These are phyloP conservation scores for Rhodotorula glutinis DNA, from an alignment of 1,284 basidiomycete species.

Conservation along the genomic window DNA sequence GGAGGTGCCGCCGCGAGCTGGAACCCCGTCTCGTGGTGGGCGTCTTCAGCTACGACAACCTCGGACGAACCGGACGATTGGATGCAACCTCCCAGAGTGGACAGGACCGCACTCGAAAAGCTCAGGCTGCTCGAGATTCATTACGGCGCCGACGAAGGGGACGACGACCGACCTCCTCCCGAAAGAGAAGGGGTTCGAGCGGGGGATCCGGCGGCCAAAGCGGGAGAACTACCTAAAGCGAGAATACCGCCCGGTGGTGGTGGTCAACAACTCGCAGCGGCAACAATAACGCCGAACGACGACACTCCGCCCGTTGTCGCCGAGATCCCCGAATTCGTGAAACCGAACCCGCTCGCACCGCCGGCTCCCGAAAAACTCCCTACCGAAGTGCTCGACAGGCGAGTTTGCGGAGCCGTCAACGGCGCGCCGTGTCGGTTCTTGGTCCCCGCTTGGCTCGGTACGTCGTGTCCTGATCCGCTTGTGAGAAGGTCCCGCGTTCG, in stretches of 20 bases:
- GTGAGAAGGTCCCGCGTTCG: background rate
- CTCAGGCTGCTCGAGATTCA: conserved; percentile 41
- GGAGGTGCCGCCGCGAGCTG: background rate
- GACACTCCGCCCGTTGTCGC: conserved; percentile 31
- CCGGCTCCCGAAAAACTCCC: conserved; percentile 6
- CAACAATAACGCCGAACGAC: too few relatives aligned
- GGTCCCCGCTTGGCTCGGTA: conserved; percentile 43
- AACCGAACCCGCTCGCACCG: conserved; percentile 11
- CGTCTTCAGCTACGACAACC: background rate
- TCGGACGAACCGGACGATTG: background rate
- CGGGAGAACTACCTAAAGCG: background rate
- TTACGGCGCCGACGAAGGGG: conserved; percentile 33
- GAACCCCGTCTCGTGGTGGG: background rate
- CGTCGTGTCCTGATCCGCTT: too few relatives aligned
- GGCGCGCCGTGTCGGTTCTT: conserved; percentile 38
- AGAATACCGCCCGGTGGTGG: background rate
- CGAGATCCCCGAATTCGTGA: conserved; percentile 27
- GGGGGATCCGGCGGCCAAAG: background rate
- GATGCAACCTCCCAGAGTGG: conserved; percentile 18
- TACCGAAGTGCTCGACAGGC: conserved; percentile 27
- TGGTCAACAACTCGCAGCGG: too few relatives aligned
- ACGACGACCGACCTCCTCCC: background rate
- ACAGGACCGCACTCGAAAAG: conserved; percentile 36
- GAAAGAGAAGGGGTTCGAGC: background rate
- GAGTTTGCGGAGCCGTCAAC: conserved; percentile 20